These are phyloP conservation scores for Komagataella pastoris DNA, from an alignment of 805 yeast species.

Conservation along the genomic window DNA sequence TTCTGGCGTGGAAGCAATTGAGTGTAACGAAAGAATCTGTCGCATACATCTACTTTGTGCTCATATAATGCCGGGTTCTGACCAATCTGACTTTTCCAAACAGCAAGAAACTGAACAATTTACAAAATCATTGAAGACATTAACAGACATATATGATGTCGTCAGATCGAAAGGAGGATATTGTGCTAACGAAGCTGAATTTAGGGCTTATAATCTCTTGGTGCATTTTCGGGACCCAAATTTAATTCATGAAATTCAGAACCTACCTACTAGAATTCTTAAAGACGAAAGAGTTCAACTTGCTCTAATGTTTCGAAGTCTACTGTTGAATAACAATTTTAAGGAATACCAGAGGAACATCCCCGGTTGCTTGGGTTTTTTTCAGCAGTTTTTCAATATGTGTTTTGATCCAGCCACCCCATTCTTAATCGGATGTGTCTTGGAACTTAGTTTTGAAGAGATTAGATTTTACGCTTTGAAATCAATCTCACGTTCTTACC, in stretches of 20 bases:
- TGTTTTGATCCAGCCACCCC: slow-evolving; percentile 41
- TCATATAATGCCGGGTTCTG: slow-evolving; percentile 72
- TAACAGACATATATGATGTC: slow-evolving; percentile 78
- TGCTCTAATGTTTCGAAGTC: slow-evolving; percentile 57
- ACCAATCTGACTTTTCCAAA: slow-evolving; percentile 61
- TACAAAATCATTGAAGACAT: slow-evolving; percentile 79
- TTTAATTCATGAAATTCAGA: slow-evolving; percentile 61
- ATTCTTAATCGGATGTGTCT: slow-evolving; percentile 53
- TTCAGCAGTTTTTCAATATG: slow-evolving; percentile 46
- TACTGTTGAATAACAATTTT: slow-evolving; percentile 49
- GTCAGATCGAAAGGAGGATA: slow-evolving; percentile 54
- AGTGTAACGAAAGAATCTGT: slow-evolving; percentile 84
- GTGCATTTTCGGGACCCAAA: slow-evolving; percentile 79
- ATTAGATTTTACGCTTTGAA: slow-evolving; percentile 62
- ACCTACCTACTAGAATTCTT: slow-evolving; percentile 45
- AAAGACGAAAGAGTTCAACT: slow-evolving; percentile 45
- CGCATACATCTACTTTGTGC: slow-evolving; percentile 72
- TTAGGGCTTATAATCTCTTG: slow-evolving; percentile 75
- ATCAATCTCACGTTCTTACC: slow-evolving; percentile 51
- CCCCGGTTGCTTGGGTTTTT: slow-evolving; percentile 49
- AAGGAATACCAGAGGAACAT: slow-evolving; percentile 34
- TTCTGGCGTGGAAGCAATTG: slow-evolving; percentile 86
- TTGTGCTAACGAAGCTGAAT: slow-evolving; percentile 84
- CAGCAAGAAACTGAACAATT: slow-evolving; percentile 95
- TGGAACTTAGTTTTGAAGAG: slow-evolving; percentile 74